Conservation (phyloP, 176 grass and related monocot species). For the Pharus latifolius region DNA sequence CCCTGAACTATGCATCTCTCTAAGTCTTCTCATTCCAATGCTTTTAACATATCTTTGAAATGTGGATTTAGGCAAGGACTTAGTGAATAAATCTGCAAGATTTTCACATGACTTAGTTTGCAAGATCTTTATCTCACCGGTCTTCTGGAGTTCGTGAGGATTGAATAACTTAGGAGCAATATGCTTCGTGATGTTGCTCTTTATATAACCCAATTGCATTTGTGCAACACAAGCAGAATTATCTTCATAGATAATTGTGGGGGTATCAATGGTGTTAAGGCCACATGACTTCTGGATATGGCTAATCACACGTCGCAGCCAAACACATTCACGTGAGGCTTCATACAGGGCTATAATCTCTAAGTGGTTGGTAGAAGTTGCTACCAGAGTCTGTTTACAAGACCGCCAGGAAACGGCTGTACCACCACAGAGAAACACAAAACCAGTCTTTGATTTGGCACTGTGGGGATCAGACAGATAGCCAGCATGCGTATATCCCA, state of each 20-base stretch:
- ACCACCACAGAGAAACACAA: not conserved
- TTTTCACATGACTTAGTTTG: not conserved
- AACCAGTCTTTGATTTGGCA: too few species aligned
- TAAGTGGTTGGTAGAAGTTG: too few species aligned
- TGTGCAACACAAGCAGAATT: not conserved
- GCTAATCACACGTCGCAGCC: too few species aligned
- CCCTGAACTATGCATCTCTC: not conserved
- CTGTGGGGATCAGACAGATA: too few species aligned
- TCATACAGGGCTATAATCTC: not conserved
- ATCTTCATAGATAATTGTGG: too few species aligned
- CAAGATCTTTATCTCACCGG: not conserved
- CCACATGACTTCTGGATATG: not conserved
- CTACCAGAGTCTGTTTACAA: not conserved
- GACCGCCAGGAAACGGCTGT: not conserved
- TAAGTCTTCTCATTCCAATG: not conserved
- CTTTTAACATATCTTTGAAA: not conserved
- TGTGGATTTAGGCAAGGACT: not conserved
- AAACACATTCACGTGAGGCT: too few species aligned
- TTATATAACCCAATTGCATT: not conserved
- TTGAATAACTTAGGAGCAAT: not conserved
- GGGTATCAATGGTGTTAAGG: not conserved
- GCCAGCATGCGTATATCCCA: not conserved
- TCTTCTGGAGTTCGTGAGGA: not conserved
- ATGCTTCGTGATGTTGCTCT: not conserved
- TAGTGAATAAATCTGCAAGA: not conserved